Base-by-base conservation (phyloP, 2,329 filamentous ascomycete species). In the Sporothrix pallida region DNA sequence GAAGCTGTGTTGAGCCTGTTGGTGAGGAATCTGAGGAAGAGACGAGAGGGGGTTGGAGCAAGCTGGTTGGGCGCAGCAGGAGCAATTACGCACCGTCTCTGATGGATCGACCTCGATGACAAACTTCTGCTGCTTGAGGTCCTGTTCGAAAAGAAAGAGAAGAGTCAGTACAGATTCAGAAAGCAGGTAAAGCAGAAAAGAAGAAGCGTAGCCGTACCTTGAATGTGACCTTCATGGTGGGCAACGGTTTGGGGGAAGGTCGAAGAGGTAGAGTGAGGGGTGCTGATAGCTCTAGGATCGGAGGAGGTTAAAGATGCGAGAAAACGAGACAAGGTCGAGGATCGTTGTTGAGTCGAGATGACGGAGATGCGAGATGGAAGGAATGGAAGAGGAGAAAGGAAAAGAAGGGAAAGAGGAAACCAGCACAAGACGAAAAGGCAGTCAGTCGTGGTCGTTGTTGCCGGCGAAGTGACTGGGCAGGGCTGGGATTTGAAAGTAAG, bases 61-160 rank as follows among this genome's bases (percentile, higher is more conserved):
- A 26, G 56, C 15, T n/a, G n/a, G 23, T 8, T 20, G 42, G 58
- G 60, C 42, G 60, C 60, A 42, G 62, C 42, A 46, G 42, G 37
- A 67, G 62, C 42, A 67, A 58, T 42, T 72, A 74, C 92, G 80
- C 91, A 98, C 95, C 83, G 93, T 93, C 82, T 98, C 95, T 77
- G 92, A 91, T 76, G 95, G 93, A 83, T 98, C 95, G 81, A 94
- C 93, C 78, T 98, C 95, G 86, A 99, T 92, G 80, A 91, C 91
- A 85, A 99, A 99, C 87, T 98, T 98, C 83, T 98, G 93, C 84
- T 98, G 96, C 88, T 98, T 98, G 81, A 99, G 89, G 86, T 99
- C 96, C 95, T 98, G 79, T 48, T 78, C 60, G 15, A 20, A 62
- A n/a, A 44, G n/a, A 60, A 46, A 63, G 75, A 71, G 68, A 2